Evolutionary conservation across 164 flowering plant species (phyloP), one percentile per base, ranked within the genome.

Genomic region (Santalum album): DNA sequence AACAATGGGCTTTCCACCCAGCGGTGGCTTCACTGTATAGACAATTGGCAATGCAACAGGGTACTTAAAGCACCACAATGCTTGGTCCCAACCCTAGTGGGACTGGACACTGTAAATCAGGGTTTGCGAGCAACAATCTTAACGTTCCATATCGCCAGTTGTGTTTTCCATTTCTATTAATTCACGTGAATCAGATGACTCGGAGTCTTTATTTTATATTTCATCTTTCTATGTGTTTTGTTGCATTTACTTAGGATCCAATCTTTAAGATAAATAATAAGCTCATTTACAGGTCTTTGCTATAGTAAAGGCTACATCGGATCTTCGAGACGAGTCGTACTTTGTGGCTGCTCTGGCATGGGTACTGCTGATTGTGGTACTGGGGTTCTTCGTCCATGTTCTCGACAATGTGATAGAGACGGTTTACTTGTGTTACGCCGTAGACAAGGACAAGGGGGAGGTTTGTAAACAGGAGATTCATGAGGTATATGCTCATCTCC

Each of bases 361-460:
- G 85, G 36, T 72, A 51, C 53, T 86, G 59, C 73, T 83, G 61
- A 57, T 85, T 0, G 49, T 77, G 55, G 76, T 89, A 39, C 69
- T 89, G 39, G 83, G 78, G 24, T 89, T 61, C 78, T 78, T 89
- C 54, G 81, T 82, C 18, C 85, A 79, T 42, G 82, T 89, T 25
- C 71, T 92, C 53, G 96, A 92, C 51, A 70, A 85, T 60, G 96
- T 82, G 21, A 83, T 92, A 0, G 99, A 92, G 54, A 80, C 96
- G 0, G 69, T 92, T 12, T 89, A 86, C 21, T 69, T 92, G 10
- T 92, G 96, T 71, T 92, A 80, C 51, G 96, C 96, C 25, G 78
- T 92, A 26, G 99, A 92, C 54, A 79, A 81, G 60, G 96, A 92
- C 76, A 71, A 73, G 36, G 96, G 87, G n/a, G 96, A 87, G 50